phyloP scores from a whole-genome alignment of 805 yeast genomes.

The Ogataea ramenticola region DNA sequence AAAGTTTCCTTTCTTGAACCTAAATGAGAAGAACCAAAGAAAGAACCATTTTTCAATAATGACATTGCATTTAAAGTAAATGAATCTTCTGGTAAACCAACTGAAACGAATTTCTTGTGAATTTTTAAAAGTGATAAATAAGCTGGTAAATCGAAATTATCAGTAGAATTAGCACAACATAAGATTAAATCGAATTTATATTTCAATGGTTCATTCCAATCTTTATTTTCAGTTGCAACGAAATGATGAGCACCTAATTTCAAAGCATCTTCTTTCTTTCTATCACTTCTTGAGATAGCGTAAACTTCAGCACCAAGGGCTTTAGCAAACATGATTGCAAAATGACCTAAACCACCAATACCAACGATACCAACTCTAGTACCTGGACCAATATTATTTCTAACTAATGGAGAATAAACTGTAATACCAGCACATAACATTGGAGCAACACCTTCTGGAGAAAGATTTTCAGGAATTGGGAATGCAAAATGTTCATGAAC shows the following conservation, averaged over 20 bases:
- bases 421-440: slow-evolving; percentile 76
- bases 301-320: slow-evolving; percentile 59
- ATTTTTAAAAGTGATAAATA: slow-evolving; percentile 48
- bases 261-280: slow-evolving; percentile 44
- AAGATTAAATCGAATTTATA: slow-evolving; percentile 43
- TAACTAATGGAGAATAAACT: slow-evolving; percentile 57
- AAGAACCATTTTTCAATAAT: slow-evolving; percentile 37
- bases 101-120: slow-evolving; percentile 52
- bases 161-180: slow-evolving; percentile 45
- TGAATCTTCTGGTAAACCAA: slow-evolving; percentile 56
- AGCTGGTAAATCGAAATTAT: slow-evolving; percentile 39
- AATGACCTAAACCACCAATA: slow-evolving; percentile 63
- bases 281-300: slow-evolving; percentile 43
- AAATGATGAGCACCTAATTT: slow-evolving; percentile 52
- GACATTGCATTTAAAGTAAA: slow-evolving; percentile 34
- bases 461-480: slow-evolving; percentile 51
- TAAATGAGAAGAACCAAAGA: slow-evolving; percentile 51
- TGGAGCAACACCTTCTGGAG: slow-evolving; percentile 57
- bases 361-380: slow-evolving; percentile 52
- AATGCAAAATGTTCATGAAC: slow-evolving; percentile 57
- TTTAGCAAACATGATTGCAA: slow-evolving; percentile 49
- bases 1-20: slow-evolving; percentile 60
- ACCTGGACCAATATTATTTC: slow-evolving; percentile 31
- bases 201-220: slow-evolving; percentile 24
- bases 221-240: slow-evolving; percentile 39